These are phyloP conservation scores for Colletotrichum tropicale DNA, from an alignment of 2,329 filamentous ascomycete genomes.

Conservation along the genomic window DNA sequence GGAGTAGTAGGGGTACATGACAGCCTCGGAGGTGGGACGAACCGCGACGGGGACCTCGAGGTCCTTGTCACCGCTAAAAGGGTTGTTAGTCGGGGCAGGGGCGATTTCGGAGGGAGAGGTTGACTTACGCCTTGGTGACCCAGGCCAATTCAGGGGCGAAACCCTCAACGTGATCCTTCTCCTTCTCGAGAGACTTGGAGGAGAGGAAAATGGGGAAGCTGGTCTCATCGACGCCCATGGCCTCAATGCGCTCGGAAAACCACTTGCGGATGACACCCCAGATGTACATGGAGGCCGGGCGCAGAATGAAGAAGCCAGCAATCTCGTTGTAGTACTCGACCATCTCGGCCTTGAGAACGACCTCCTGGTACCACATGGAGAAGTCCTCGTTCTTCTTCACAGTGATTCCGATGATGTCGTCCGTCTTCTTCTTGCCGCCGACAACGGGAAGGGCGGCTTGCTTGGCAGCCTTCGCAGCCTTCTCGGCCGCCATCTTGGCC, in stretches of 20 bases:
- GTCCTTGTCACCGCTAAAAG: conserved; percentile 79
- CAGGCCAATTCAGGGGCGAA: conserved; percentile 93
- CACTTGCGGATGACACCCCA: conserved; percentile 70
- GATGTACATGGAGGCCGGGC: conserved; percentile 70
- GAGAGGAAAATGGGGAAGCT: conserved; percentile 98
- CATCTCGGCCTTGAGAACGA: conserved; percentile 96
- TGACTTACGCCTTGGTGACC: conserved; percentile 79
- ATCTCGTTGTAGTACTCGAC: conserved; percentile 95
- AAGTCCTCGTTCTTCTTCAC: conserved; percentile 87
- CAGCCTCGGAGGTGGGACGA: conserved; percentile 72
- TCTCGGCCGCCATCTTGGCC: conserved; percentile 64
- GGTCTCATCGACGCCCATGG: conserved; percentile 90
- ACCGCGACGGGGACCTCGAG: conserved; percentile 80
- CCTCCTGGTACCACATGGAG: conserved; percentile 95
- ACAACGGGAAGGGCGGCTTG: conserved; percentile 56
- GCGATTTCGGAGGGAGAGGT: not conserved
- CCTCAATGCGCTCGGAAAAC: conserved; percentile 80
- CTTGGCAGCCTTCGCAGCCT: conserved; percentile 67
- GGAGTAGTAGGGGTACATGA: conserved; percentile 95
- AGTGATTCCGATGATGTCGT: conserved; percentile 86
- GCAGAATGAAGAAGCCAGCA: conserved; percentile 95
- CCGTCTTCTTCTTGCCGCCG: conserved; percentile 62
- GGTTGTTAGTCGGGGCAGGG: not conserved
- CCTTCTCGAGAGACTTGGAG: conserved; percentile 81
- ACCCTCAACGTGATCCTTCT: conserved; percentile 98